Evolutionary conservation across 768 basidiomycete genomes (phyloP).

Genomic region (Agrocybe pediades): DNA sequence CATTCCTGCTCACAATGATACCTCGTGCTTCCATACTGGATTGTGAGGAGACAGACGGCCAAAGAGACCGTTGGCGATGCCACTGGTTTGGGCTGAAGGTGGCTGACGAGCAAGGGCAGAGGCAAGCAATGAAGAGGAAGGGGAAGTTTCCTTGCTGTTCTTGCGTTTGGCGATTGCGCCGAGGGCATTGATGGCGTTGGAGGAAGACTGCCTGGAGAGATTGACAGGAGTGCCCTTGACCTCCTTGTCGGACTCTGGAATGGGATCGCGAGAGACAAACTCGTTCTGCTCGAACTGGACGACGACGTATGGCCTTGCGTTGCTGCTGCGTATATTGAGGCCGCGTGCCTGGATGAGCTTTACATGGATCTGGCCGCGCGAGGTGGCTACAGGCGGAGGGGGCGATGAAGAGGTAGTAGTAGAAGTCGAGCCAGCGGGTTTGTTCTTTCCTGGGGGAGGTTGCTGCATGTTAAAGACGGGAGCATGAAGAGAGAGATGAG

Average conservation of each 20-base stretch:
- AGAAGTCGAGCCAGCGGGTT: constrained; percentile 23
- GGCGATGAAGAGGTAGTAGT: constrained; percentile 32
- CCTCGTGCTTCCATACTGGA: constrained; percentile 99
- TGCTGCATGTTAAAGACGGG: constrained; percentile 83
- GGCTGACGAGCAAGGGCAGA: constrained; percentile 32
- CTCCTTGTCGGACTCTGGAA: constrained; percentile 83
- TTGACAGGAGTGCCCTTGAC: constrained; percentile 79
- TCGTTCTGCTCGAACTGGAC: constrained; percentile 99
- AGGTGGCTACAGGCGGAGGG: constrained; percentile 33
- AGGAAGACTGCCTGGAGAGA: constrained; percentile 48
- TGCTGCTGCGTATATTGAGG: constrained; percentile 68
- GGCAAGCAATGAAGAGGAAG: constrained; percentile 31
- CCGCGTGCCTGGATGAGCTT: constrained; percentile 92
- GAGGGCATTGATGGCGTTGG: constrained; percentile 66
- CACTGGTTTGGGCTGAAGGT: constrained; percentile 22
- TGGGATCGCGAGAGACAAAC: constrained; percentile 91
- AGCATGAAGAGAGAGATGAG: constrained; percentile 78
- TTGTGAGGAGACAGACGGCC: constrained; percentile 75
- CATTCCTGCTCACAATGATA: constrained; percentile 78
- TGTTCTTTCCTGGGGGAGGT: constrained; percentile 48
- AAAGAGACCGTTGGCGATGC: constrained; percentile 51
- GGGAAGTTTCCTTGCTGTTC: constrained; percentile 47
- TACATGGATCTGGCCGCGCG: constrained; percentile 84
- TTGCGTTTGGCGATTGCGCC: constrained; percentile 54
- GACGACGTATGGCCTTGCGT: constrained; percentile 87